A percentile compares a stretch with the other conserved stretches of the same genome.
phyloP scores from a whole-genome alignment of 495 filamentous ascomycete genomes.

The Aspergillus homomorphus region DNA sequence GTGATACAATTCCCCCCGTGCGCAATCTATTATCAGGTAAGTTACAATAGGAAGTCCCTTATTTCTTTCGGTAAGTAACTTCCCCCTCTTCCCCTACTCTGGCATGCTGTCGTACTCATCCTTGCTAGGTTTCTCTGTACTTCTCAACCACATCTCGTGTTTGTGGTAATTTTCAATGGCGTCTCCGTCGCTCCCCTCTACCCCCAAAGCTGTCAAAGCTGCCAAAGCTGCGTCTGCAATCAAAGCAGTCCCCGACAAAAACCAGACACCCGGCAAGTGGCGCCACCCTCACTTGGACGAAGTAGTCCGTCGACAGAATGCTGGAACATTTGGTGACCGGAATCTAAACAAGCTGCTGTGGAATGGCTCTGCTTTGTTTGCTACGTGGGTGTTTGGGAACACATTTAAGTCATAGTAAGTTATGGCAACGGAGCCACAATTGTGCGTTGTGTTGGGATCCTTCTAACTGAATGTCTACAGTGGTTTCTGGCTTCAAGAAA shows the following conservation, averaged over 20 bases:
- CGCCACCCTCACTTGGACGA: slow-evolving; percentile 78
- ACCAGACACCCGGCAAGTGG: slow-evolving; percentile 77
- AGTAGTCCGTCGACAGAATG: slow-evolving; percentile 70
- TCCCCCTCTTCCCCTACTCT: background rate
- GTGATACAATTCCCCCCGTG: background rate
- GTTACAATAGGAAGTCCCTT: background rate
- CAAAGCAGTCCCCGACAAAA: slow-evolving; percentile 44
- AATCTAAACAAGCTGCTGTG: slow-evolving; percentile 63
- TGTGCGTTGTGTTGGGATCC: background rate
- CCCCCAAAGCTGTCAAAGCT: slow-evolving; percentile 46
- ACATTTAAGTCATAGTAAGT: slow-evolving; percentile 40
- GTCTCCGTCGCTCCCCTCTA: slow-evolving; percentile 48
- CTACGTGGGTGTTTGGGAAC: slow-evolving; percentile 40
- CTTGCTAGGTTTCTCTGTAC: slow-evolving; percentile 2
- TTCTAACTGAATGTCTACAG: slow-evolving; percentile 12
- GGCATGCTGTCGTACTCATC: background rate
- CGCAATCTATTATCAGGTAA: slow-evolving; percentile 1
- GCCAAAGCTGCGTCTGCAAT: slow-evolving; percentile 43
- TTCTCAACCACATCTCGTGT: background rate
- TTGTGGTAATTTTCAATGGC: slow-evolving; percentile 30
- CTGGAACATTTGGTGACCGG: slow-evolving; percentile 65
- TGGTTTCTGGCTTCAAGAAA: slow-evolving; percentile 23
- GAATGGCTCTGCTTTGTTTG: slow-evolving; percentile 57
- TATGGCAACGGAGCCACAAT: background rate
- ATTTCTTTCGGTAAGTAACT: slow-evolving; percentile 15